Evolutionary conservation across 331 rosid species (phyloP).

Genomic region (Erythrophleum ivorense): DNA sequence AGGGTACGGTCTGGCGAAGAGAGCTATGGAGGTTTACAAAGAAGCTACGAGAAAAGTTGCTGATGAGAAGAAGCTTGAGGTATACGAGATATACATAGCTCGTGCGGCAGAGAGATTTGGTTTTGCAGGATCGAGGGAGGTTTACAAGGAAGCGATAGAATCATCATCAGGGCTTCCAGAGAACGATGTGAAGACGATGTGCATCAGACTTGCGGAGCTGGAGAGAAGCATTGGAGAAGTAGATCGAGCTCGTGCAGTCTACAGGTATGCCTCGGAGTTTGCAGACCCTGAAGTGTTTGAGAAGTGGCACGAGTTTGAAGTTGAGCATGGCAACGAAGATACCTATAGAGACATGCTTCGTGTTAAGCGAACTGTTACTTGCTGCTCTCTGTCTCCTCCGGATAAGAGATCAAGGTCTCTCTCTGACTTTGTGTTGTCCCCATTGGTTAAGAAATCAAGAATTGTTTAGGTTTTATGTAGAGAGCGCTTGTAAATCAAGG

Average conservation of each 20-base stretch:
- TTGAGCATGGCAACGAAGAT: slow-evolving; percentile 87
- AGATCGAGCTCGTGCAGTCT: slow-evolving; percentile 79
- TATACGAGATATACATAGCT: slow-evolving; percentile 86
- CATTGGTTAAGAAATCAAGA: too few species aligned
- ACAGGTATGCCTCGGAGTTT: slow-evolving; percentile 73
- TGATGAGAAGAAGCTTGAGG: slow-evolving; percentile 74
- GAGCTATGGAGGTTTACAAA: slow-evolving; percentile 88
- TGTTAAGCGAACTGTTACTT: too few species aligned
- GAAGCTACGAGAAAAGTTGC: slow-evolving; percentile 90
- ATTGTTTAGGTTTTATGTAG: too few species aligned
- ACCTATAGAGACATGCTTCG: slow-evolving; percentile 95
- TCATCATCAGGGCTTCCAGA: slow-evolving; percentile 94
- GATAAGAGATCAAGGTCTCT: too few species aligned
- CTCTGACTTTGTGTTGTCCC: too few species aligned
- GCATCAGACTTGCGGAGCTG: slow-evolving; percentile 81
- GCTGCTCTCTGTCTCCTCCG: too few species aligned
- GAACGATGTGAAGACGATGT: slow-evolving; percentile 86
- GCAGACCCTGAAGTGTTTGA: slow-evolving; percentile 82
- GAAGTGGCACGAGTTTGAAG: slow-evolving; percentile 92
- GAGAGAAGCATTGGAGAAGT: slow-evolving; percentile 93
- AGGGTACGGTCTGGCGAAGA: slow-evolving; percentile 84
- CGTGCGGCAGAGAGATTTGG: slow-evolving; percentile 92
- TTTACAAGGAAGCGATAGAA: slow-evolving; percentile 89
- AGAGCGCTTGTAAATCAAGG: too few species aligned
- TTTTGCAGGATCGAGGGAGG: slow-evolving; percentile 77